These are phyloP conservation scores for Boletellus ananiceps DNA, from an alignment of 768 basidiomycete species.

Conservation along the genomic window DNA sequence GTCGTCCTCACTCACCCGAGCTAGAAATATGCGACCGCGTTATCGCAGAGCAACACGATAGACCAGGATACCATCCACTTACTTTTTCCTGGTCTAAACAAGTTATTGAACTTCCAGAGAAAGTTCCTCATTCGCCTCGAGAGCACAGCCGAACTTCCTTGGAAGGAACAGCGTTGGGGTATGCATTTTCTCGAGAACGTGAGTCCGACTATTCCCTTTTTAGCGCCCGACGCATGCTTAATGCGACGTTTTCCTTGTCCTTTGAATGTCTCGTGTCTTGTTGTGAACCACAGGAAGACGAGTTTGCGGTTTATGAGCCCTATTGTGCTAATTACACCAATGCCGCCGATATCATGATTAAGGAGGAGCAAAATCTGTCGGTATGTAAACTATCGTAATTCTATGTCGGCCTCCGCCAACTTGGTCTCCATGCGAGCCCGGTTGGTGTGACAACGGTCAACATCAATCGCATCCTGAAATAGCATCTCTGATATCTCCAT, in stretches of 20 bases:
- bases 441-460: slow-evolving; percentile 26
- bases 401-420: slow-evolving; percentile 1
- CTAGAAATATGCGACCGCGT: slow-evolving; percentile 84
- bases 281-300: slow-evolving; percentile 77
- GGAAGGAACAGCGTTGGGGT: slow-evolving; percentile 87
- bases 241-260: slow-evolving; percentile 42
- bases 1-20: slow-evolving; percentile 12
- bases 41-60: slow-evolving; percentile 79
- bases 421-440: slow-evolving; percentile 12
- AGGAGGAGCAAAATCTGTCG: slow-evolving; percentile 79
- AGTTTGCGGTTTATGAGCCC: slow-evolving; percentile 93
- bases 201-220: slow-evolving; percentile 30
- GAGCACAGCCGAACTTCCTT: slow-evolving; percentile 74
- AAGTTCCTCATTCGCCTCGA: slow-evolving; percentile 89
- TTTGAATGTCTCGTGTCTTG: slow-evolving; percentile 10
- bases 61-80: slow-evolving; percentile 94
- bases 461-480: slow-evolving; percentile 15
- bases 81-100: slow-evolving; percentile 92
- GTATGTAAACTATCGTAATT: slow-evolving; percentile 46
- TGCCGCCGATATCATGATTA: slow-evolving; percentile 79
- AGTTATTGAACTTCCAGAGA: slow-evolving; percentile 94
- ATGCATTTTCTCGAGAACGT: slow-evolving; percentile 79
- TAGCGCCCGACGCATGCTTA: slow-evolving; percentile 28
- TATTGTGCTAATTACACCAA: slow-evolving; percentile 95
- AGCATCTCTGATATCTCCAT: slow-evolving; percentile 15